A percentile compares a stretch with the other conserved stretches of the same genome.
These are phyloP conservation scores for Ceratocystis albifundus DNA, from an alignment of 2,329 filamentous ascomycete genomes.

Conservation along the genomic window DNA sequence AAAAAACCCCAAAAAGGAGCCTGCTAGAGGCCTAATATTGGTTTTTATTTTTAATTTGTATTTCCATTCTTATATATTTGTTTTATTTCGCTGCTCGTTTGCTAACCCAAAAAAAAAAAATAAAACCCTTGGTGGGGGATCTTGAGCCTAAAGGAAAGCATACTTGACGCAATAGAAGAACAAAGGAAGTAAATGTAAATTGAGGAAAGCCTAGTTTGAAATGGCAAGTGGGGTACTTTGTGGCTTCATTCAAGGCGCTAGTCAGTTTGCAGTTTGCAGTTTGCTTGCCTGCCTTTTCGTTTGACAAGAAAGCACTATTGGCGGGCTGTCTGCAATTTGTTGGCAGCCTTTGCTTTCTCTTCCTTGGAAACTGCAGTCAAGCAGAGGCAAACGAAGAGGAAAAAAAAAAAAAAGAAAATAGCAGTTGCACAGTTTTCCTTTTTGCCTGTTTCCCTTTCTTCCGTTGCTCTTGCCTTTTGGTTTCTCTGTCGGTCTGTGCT, in stretches of 20 bases:
- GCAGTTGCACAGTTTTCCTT: neutral
- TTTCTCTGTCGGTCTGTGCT: neutral
- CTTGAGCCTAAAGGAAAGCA: neutral
- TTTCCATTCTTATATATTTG: no score
- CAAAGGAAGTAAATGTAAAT: constrained; percentile 4
- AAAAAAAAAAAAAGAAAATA: neutral
- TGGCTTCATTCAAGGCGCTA: constrained; percentile 8
- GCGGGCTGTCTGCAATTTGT: neutral
- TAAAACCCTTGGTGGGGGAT: neutral
- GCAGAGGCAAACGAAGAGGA: neutral
- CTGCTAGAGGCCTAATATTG: neutral
- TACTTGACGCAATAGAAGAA: constrained; percentile 8
- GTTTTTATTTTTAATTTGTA: no score
- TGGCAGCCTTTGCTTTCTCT: neutral
- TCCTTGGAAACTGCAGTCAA: neutral
- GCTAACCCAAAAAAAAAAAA: neutral
- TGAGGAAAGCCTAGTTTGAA: neutral
- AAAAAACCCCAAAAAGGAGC: neutral
- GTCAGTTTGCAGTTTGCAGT: neutral
- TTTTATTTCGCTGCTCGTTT: neutral
- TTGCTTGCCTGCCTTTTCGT: neutral
- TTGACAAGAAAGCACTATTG: neutral
- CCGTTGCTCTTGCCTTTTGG: neutral
- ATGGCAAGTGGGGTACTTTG: neutral
- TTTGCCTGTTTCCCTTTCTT: neutral